Conservation (phyloP, 140 eudicot species). For the Stevia rebaudiana region DNA sequence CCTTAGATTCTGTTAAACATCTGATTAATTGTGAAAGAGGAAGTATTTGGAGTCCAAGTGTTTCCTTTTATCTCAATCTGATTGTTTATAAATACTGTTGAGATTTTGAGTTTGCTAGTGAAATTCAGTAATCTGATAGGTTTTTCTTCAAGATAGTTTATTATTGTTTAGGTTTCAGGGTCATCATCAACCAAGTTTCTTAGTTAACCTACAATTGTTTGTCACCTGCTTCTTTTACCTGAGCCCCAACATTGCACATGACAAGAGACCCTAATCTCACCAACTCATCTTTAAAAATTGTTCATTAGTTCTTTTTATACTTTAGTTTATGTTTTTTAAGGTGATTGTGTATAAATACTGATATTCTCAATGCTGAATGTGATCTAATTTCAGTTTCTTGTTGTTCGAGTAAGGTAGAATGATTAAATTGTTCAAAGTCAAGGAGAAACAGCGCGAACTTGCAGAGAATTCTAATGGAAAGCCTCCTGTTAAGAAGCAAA, state of each 20-base stretch:
- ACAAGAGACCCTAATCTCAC: neutral
- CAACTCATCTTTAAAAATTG: neutral
- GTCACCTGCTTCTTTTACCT: neutral
- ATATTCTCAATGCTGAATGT: neutral
- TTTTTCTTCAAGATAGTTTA: slow-evolving; percentile 7
- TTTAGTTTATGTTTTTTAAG: neutral
- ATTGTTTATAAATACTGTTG: neutral
- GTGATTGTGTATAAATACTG: neutral
- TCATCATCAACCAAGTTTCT: neutral
- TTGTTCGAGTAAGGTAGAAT: slow-evolving; percentile 34
- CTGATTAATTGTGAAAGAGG: slow-evolving; percentile 12
- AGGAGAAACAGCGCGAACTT: slow-evolving; percentile 78
- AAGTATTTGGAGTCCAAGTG: slow-evolving; percentile 8
- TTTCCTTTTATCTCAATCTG: neutral
- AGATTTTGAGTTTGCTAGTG: slow-evolving; percentile 13
- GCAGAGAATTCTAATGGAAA: slow-evolving; percentile 82
- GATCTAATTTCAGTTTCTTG: neutral
- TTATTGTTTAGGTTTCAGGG: neutral
- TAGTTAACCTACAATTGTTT: neutral
- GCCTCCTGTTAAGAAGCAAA: slow-evolving; percentile 88
- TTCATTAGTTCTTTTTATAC: neutral
- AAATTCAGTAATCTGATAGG: slow-evolving; percentile 3
- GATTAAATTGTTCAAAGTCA: slow-evolving; percentile 78
- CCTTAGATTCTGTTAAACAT: neutral
- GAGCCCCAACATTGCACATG: neutral